Evolutionary conservation across 73 alveolate genomes (phyloP).

Genomic region (Uronychia binucleata): DNA sequence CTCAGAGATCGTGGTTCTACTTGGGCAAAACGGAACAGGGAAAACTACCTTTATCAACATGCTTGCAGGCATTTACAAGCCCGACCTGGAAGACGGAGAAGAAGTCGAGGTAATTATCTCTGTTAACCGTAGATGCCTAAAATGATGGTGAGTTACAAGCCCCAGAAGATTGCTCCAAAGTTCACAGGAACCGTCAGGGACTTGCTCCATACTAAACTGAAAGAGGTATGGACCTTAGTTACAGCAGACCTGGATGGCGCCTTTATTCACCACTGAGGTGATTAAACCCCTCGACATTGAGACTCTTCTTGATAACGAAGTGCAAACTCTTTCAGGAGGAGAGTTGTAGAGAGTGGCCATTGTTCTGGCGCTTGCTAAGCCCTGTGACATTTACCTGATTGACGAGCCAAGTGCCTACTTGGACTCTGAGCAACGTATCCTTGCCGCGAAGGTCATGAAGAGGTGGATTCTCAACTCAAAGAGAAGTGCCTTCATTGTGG

Average conservation of each 20-base stretch:
- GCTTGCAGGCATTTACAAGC: conserved; percentile 92
- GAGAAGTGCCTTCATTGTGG: conserved; percentile 96
- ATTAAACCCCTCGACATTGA: conserved; percentile 95
- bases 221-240: conserved; percentile 82
- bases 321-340: conserved; percentile 97
- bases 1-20: conserved; percentile 96
- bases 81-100: conserved; percentile 53
- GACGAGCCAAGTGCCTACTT: conserved; percentile 99
- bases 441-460: conserved; percentile 96
- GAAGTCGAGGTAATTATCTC: conserved; percentile 5
- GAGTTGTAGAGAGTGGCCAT: conserved; percentile 98
- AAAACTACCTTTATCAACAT: conserved; percentile 97
- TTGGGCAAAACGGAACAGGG: conserved; percentile 99
- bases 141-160: conserved; percentile 93
- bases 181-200: conserved; percentile 94
- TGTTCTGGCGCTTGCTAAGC: conserved; percentile 95
- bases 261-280: conserved; percentile 96
- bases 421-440: conserved; percentile 97
- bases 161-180: conserved; percentile 96
- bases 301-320: conserved; percentile 89
- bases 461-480: conserved; percentile 92
- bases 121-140: conserved; percentile 73
- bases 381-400: conserved; percentile 95
- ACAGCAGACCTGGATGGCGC: conserved; percentile 73
- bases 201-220: conserved; percentile 73